Base-by-base conservation (phyloP, 192 early-diverging fungal species). In the Linderina pennispora region DNA sequence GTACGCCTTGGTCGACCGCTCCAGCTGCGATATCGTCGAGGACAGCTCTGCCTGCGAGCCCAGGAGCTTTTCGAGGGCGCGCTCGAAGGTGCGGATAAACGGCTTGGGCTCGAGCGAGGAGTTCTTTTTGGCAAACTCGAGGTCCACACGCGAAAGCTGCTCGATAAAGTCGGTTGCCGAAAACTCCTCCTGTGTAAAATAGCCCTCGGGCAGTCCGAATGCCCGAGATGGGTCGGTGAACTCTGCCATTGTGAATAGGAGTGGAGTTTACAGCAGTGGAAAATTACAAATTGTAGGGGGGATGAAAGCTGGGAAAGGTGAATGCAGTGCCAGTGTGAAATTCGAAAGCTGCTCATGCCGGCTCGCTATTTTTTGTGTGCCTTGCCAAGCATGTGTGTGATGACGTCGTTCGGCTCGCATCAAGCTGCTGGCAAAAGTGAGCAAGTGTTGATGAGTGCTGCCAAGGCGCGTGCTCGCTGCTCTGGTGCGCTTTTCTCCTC, bases 41-140 rank as follows among this genome's bases (percentile, higher is more conserved):
- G 86, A 87, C 39, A 99, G 78, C 38, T 83, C 79, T 31, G 75
- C 74, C 45, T 84, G 76, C 15, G 96, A 55, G 41, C 78, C 76
- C 24, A 82, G 59, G n/a, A 99, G 79, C 45, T 94, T 87, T 36
- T 92, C 86, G 34, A 88, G 63, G 4, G 85, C 83, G 22, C 78
- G 76, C 55, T 99, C 94, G 65, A 95, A 96, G 14, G 82, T 87
- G 23, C 90, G 76, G 37, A 95, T 92, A 59, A 96, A 92, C 2
- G 89, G 89, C 52, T 90, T 88, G 32, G 92, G 85, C 67, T 97
- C 91, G 36, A 94, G 89, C 80, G 66, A 54, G 28, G 69, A 50
- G 22, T 57, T 73, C 24, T 63, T 60, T 37, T 75, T 69, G 13
- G 67, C 63, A 42, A 70, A 67, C 33, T 66, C 57, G 8, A 79